phyloP scores from a whole-genome alignment of 1,284 basidiomycete genomes.

The Garcileccinum viscosum region DNA sequence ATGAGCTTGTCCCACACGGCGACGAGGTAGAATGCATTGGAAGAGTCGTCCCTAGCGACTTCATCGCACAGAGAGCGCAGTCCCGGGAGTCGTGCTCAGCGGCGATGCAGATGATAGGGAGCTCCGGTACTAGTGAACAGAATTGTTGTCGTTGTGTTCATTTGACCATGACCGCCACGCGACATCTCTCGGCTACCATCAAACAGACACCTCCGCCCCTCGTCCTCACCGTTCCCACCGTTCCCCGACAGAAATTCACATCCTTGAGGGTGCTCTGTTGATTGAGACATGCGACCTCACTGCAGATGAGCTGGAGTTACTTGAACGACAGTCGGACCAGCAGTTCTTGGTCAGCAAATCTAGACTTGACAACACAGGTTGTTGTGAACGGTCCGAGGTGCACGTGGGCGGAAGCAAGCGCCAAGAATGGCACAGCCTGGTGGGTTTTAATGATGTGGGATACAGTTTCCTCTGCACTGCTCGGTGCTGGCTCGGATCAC shows the following conservation, averaged over 20 bases:
- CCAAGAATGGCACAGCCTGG: no score
- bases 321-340: no score
- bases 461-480: no score
- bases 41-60: constrained; percentile 53
- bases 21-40: constrained; percentile 77
- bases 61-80: constrained; percentile 47
- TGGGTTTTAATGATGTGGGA: no score
- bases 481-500: no score
- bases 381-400: no score
- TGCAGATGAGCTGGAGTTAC: no score
- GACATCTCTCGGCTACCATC: constrained; percentile 34
- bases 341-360: no score
- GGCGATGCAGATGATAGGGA: constrained; percentile 17
- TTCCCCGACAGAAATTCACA: constrained; percentile 59
- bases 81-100: constrained; percentile 39
- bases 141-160: not conserved
- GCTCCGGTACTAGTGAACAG: not conserved
- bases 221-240: constrained; percentile 1
- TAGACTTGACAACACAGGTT: no score
- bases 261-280: no score
- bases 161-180: constrained; percentile 14
- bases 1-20: constrained; percentile 80
- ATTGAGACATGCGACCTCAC: no score
- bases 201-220: constrained; percentile 20
- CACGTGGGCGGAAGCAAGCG: no score